Conservation (phyloP, 2,329 filamentous ascomycete species). For the Pseudogymnoascus sp. region DNA sequence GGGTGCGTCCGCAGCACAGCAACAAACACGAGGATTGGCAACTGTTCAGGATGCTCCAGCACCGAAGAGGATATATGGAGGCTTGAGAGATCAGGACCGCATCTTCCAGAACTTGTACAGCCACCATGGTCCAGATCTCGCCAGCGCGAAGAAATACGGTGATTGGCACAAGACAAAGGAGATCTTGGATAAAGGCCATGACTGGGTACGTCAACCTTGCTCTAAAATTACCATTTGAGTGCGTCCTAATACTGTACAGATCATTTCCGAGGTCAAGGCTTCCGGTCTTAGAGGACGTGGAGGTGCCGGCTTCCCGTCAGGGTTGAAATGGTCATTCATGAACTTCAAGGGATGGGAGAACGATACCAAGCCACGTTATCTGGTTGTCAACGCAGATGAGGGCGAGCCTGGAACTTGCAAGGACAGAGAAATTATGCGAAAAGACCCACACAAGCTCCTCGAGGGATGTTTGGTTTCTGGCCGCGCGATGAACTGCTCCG, state of each 20-base stretch:
- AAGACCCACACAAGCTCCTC: constrained; percentile 97
- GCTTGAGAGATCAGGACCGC: constrained; percentile 89
- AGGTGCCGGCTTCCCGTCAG: constrained; percentile 95
- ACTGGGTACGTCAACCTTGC: constrained; percentile 53
- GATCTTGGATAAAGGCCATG: constrained; percentile 91
- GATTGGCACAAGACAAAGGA: constrained; percentile 99
- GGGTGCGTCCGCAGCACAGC: constrained; percentile 34
- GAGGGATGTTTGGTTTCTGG: constrained; percentile 95
- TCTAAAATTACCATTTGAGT: background rate
- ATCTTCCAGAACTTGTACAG: constrained; percentile 99
- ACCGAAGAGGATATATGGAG: constrained; percentile 67
- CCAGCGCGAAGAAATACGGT: constrained; percentile 93
- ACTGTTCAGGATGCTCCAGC: constrained; percentile 67
- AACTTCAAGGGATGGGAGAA: constrained; percentile 99
- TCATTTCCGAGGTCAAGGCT: constrained; percentile 94
- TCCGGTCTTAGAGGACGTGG: constrained; percentile 92
- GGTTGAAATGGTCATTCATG: constrained; percentile 99
- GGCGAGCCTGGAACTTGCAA: constrained; percentile 99
- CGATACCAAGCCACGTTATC: constrained; percentile 87
- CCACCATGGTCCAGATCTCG: constrained; percentile 82
- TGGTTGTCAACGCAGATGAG: constrained; percentile 98
- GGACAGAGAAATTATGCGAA: constrained; percentile 99
- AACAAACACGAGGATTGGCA: constrained; percentile 63
- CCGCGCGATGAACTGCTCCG: constrained; percentile 96
- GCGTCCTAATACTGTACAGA: constrained; percentile 39